Evolutionary conservation across 2,329 filamentous ascomycete species (phyloP), one percentile per base, ranked within the genome.

Genomic region (Leptographium galeiforme): DNA sequence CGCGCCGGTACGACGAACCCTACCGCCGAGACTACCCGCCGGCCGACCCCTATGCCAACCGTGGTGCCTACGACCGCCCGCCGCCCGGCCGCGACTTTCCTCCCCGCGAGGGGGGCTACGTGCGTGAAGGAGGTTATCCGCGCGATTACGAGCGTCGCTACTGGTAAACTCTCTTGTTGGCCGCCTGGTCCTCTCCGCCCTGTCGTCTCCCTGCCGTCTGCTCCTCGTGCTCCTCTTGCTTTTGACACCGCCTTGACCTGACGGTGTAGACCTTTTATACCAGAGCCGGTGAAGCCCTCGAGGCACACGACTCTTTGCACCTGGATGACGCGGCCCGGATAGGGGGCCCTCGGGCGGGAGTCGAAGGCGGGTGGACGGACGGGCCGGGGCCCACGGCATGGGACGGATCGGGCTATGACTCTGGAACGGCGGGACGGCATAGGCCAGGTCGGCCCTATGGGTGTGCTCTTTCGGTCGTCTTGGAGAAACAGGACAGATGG

Each of bases 171-270:
- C 18, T 40, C 12, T 8, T 48, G 6, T 33, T 16, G 32, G 32
- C 11, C 16, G 16, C 40, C 16, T 46, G 13, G 95, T 63, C 93
- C 93, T 55, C 95, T 77, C 87, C 89, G 97, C 56, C 84, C 81
- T 11, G 34, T 13, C 34, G 34, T 25, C 13, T 45, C 25, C 25
- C 25, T 25, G 25, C 25, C 25, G 25, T 25, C 25, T 25, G 25
- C 25, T 25, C 25, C 25, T 25, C 25, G 25, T 5, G 5, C 25
- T 25, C 25, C 25, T 25, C 25, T 5, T 25, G 25, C 25, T 25
- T 25, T 25, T 25, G 25, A 25, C 25, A 25, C 25, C 25, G 25
- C 25, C 25, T 25, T 25, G 25, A 25, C 45, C 25, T 47, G 45
- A 47, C 32, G 45, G 45, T 47, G 45, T 34, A 47, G 45, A 47